Base-by-base conservation (phyloP, 1,284 basidiomycete genomes). In the Heterobasidion parviporum region DNA sequence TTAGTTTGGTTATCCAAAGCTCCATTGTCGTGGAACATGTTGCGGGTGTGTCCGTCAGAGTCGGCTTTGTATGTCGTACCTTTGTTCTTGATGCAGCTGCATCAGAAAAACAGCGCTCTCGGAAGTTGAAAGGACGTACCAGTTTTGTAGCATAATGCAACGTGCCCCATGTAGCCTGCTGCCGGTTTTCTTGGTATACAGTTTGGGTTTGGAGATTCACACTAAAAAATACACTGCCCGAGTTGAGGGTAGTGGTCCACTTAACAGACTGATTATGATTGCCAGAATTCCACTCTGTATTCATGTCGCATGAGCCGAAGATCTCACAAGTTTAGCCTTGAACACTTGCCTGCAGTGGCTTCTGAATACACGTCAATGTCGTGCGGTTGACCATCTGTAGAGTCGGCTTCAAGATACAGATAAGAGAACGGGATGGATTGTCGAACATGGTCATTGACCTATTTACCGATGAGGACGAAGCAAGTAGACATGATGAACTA, bases 401-500 rank as follows among this genome's bases (percentile, higher is more conserved):
- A 65, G 6, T 47, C 48, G 2, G 65, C 67, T 14, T 67, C 64
- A 20, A 73, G 53, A 36, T 63, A 59, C 14, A 72, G 18, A 55
- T 73, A 70, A 7, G 67, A 61, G 53, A 70, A 69, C 20, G 70
- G 67, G 12, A 72, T 54, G 12, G 69, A 72, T 59, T 73, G 67
- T 32, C 62, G 61, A 50, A 68, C 62, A 55, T 64, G 60, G 62
- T 74, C 68, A 8, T 59, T 59, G 0, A 69, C 66, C 65, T 72
- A n/a, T n/a, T n/a, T n/a, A n/a, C n/a, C n/a, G n/a, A n/a, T n/a
- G n/a, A n/a, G n/a, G n/a, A n/a, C n/a, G n/a, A 16, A 8, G 43
- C 46, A 4, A 9, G n/a, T 41, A 6, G 16, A 15, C 6, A 20
- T 6, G 15, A 33, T n/a, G n/a, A n/a, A n/a, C n/a, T n/a, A n/a